Base-by-base conservation (phyloP, 805 yeast species). In the Wickerhamiella shivajii region DNA sequence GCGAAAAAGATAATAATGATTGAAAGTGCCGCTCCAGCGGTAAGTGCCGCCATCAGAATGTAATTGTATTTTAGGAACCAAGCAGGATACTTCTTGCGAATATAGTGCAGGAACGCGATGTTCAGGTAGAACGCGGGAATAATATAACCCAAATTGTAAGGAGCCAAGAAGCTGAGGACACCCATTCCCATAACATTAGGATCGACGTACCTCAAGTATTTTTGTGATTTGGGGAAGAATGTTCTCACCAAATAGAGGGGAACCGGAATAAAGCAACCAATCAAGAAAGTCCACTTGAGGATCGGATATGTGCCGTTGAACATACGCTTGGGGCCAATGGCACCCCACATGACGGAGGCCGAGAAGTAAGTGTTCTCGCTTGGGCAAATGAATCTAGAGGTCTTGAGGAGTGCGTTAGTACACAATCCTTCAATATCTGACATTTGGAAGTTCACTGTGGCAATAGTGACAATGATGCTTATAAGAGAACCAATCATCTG, bases 271-370 rank as follows among this genome's bases (percentile, higher is more conserved):
- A 39, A 25, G 10, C 49, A 52, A 3, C 83, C 81, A 35, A 71
- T 57, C 19, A 75, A 56, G 60, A 75, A 74, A 40, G 77, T 69
- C 67, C 71, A 74, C 49, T 69, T 67, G 38, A 75, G 55, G 10
- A 65, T 56, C 1, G 81, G 80, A 46, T 75, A 75, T 13, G 74
- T 48, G 0, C 69, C 67, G 33, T 64, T 59, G 32, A 57, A 49
- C 11, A 55, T 45, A 17, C 57, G 47, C 49, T 67, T 68, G 6
- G 83, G 80, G 2, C 79, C 79, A 47, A 74, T 64, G 3, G 59
- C 50, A 42, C 77, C 76, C 73, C 75, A 71, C 37, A 67, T 49
- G 21, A 71, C 60, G 3, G 74, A 65, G 5, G 73, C 66, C 19
- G 63, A 51, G 47, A 58, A 67, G 53, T 63, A 66, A 20, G 61